Conservation (phyloP, 208 protist genomes). For the Tritrichomonas foetus region DNA sequence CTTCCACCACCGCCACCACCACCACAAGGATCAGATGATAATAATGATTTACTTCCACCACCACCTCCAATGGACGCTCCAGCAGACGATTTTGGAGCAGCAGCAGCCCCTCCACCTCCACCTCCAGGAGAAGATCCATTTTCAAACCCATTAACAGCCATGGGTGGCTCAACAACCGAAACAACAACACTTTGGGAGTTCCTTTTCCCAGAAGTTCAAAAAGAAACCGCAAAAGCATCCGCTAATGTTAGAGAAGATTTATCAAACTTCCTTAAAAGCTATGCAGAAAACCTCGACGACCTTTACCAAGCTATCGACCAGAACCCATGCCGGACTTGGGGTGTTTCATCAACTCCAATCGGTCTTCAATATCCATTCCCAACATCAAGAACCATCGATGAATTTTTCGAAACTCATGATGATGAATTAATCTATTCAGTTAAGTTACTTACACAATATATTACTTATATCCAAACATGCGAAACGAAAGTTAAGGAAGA, state of each 20-base stretch:
- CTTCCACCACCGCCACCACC: too few relatives aligned
- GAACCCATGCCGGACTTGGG: slow-evolving; percentile 25
- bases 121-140: background rate
- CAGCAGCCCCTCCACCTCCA: background rate
- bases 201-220: background rate
- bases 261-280: background rate
- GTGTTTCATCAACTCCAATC: background rate
- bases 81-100: background rate
- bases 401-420: slow-evolving; percentile 38
- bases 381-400: background rate
- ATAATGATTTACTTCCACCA: background rate
- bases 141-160: background rate
- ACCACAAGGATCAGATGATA: too few relatives aligned
- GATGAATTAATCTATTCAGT: slow-evolving; percentile 10
- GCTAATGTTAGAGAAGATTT: slow-evolving; percentile 18
- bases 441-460: background rate
- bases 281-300: background rate
- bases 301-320: slow-evolving; percentile 20
- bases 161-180: background rate
- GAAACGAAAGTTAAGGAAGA: background rate
- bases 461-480: background rate
- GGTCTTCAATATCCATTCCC: slow-evolving; percentile 13
- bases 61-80: background rate
- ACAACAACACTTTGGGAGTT: background rate
- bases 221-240: background rate